Evolutionary conservation across 2,329 filamentous ascomycete genomes (phyloP), one percentile per base, ranked within the genome.

Genomic region (Coniosporium tulheliwenetii): DNA sequence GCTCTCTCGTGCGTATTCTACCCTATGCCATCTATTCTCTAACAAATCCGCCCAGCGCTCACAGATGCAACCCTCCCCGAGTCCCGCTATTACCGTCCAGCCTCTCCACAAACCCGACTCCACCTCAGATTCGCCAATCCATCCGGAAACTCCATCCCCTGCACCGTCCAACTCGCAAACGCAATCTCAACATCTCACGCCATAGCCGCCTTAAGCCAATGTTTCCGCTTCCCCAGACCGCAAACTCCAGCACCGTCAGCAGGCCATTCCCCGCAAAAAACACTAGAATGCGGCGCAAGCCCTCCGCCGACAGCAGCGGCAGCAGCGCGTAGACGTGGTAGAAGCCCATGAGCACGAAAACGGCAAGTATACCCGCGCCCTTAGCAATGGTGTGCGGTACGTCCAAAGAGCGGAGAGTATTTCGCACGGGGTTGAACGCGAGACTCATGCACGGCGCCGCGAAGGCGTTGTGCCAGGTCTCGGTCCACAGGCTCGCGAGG

Each of bases 401-500:
- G 1, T 58, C 54, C 16, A 52, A 47, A 38, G 48, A 50, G 1
- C 52, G 52, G 13, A 64, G 52, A 1, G 47, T 41, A 14, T 50
- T 48, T n/a, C 59, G 50, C 15, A 61, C 45, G 4, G 62, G 62
- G 1, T 44, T 45, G 39, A 64, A 64, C 7, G 56, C 59, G n/a
- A 65, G 51, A 5, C 53, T 58, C 5, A 53, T 54, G 36, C 60
- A 63, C 1, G 62, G 61, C 29, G 59, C 54, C 7, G 60, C 53
- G 44, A 64, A 64, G 1, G 53, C 58, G 39, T 62, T 64, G 39
- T 65, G 62, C 62, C 62, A 65, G 13, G 58, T 63, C 44, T 62
- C 59, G 10, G 52, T 59, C 62, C 62, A 65, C 19, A 26, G 19
- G 3, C 19, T 7, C 19, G 19, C 19, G 19, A 26, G 45, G 36